phyloP scores from a whole-genome alignment of 495 filamentous ascomycete genomes.

The Ramalina intermedia region DNA sequence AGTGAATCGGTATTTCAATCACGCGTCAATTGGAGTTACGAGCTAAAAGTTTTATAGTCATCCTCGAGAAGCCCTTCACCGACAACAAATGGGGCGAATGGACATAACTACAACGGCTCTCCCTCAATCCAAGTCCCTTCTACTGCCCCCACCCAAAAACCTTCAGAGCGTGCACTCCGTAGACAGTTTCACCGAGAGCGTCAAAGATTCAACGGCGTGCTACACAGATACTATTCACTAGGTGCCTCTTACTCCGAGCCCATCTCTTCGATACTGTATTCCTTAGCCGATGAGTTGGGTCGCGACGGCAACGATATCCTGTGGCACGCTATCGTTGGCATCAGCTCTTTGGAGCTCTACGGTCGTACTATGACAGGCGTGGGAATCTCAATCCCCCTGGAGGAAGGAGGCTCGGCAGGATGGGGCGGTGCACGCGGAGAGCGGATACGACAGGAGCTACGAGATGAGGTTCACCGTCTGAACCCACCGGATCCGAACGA shows the following conservation, averaged over 20 bases:
- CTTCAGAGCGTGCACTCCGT: conserved; percentile 55
- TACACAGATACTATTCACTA: conserved; percentile 67
- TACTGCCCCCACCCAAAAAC: conserved; percentile 43
- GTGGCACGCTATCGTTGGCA: conserved; percentile 87
- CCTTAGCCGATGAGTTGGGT: conserved; percentile 83
- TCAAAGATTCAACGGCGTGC: conserved; percentile 54
- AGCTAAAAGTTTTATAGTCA: conserved; percentile 33
- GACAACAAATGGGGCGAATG: conserved; percentile 16
- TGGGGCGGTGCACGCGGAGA: conserved; percentile 77
- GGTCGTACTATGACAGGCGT: conserved; percentile 72
- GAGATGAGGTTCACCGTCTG: conserved; percentile 87
- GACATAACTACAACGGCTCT: conserved; percentile 31
- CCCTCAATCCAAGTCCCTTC: conserved; percentile 35
- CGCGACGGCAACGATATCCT: conserved; percentile 93
- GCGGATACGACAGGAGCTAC: conserved; percentile 65
- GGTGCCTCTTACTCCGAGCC: conserved; percentile 90
- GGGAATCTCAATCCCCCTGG: conserved; percentile 47
- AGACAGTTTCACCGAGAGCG: conserved; percentile 58
- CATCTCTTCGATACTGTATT: conserved; percentile 85
- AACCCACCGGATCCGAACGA: conserved; percentile 67
- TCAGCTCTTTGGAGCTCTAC: conserved; percentile 80
- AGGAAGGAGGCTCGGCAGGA: conserved; percentile 46
- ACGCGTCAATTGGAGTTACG: too few relatives aligned
- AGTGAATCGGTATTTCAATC: conserved; percentile 65
- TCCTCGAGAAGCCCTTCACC: conserved; percentile 37